Evolutionary conservation across 139 green algal species (phyloP).

Genomic region (Haematococcus lacustris): DNA sequence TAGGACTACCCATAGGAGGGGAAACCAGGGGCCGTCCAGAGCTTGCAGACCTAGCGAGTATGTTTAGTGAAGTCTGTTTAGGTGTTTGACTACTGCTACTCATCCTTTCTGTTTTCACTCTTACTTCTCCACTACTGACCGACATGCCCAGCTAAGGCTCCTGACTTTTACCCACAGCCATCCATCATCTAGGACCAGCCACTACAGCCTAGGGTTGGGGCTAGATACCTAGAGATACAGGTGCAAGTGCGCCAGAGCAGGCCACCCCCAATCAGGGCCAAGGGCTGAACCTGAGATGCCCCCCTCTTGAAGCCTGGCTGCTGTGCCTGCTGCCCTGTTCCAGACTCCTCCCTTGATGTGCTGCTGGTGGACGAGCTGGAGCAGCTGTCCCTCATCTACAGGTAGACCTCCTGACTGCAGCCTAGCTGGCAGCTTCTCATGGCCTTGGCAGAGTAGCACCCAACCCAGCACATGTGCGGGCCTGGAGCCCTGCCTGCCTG

Average conservation of each 20-base stretch:
- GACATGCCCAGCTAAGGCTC: too few species aligned
- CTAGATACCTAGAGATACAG: too few species aligned
- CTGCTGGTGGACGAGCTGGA: slow-evolving; percentile 36
- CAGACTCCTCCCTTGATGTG: slow-evolving; percentile 27
- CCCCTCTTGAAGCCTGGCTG: neutral
- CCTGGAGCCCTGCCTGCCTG: neutral
- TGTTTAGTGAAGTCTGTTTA: neutral
- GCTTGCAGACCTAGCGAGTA: slow-evolving; percentile 1
- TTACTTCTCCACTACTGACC: too few species aligned
- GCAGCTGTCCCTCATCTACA: slow-evolving; percentile 36
- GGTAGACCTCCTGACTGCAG: slow-evolving; percentile 7
- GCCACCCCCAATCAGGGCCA: neutral
- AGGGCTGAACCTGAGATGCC: neutral
- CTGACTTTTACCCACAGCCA: too few species aligned
- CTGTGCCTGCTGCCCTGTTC: neutral
- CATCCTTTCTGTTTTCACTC: neutral
- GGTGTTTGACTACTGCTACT: neutral
- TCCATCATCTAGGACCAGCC: too few species aligned
- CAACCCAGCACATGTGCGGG: neutral
- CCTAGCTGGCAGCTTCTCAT: neutral
- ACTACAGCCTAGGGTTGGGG: too few species aligned
- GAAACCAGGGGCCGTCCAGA: neutral
- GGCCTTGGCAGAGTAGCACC: neutral
- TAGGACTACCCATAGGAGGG: neutral
- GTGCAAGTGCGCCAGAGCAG: neutral